A percentile compares a stretch with the other conserved stretches of the same genome.
phyloP scores from a whole-genome alignment of 306 rosid species.

The Castanea mollissima region DNA sequence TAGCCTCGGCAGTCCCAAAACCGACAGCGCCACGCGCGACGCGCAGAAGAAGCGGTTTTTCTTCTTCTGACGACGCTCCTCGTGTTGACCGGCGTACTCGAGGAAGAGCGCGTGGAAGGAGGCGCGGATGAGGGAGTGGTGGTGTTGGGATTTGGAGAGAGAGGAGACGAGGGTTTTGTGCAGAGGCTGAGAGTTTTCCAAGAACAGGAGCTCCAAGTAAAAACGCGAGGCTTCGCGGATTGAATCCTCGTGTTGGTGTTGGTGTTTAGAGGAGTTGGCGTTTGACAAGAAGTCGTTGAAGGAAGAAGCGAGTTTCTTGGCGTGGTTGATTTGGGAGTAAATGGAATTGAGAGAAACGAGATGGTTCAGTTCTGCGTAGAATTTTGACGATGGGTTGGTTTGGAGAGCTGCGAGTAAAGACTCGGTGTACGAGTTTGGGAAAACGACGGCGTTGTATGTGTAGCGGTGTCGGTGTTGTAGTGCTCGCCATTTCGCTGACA shows the following conservation, averaged over 20 bases:
- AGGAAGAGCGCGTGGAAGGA: conserved; percentile 50
- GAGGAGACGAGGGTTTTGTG: conserved; percentile 66
- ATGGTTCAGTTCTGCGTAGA: conserved; percentile 39
- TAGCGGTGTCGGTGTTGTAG: conserved; percentile 95
- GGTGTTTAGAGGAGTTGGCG: background rate
- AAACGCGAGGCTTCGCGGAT: conserved; percentile 38
- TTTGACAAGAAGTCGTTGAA: conserved; percentile 40
- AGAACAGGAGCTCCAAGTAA: conserved; percentile 65
- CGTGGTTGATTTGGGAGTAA: conserved; percentile 61
- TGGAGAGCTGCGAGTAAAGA: conserved; percentile 30
- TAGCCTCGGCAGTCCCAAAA: conserved; percentile 76
- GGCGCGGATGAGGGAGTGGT: conserved; percentile 29
- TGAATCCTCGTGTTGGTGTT: conserved; percentile 26
- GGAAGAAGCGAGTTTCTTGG: conserved; percentile 50
- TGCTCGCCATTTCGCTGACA: conserved; percentile 98
- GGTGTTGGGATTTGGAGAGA: conserved; percentile 47
- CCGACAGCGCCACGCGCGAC: conserved; percentile 66
- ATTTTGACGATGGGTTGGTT: conserved; percentile 23
- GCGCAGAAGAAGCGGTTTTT: conserved; percentile 37
- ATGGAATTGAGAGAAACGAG: conserved; percentile 57
- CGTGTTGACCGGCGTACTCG: conserved; percentile 37
- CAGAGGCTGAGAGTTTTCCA: conserved; percentile 67
- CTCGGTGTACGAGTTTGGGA: conserved; percentile 48
- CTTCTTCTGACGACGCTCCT: conserved; percentile 13
- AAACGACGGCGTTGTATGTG: conserved; percentile 83